Conservation (phyloP, 2,329 filamentous ascomycete species). For the Fusarium mundagurra region DNA sequence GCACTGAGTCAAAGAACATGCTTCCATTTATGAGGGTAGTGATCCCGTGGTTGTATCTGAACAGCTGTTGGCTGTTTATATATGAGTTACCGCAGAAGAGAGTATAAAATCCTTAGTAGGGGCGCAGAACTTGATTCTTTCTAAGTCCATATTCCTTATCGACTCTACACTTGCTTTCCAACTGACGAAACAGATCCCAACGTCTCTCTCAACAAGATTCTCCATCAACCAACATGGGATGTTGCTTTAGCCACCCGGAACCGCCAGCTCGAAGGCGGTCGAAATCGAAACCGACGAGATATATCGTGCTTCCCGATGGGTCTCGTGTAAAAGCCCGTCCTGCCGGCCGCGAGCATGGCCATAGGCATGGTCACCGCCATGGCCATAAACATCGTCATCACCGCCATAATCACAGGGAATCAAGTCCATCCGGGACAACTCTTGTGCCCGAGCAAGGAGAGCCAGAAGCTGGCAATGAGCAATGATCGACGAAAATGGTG, state of each 20-base stretch:
- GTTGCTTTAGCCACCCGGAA: slow-evolving; percentile 7
- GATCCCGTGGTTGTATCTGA: not conserved
- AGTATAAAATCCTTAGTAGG: not conserved
- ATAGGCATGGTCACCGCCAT: not conserved
- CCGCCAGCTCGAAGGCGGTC: not conserved
- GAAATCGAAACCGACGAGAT: not conserved
- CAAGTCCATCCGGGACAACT: not conserved
- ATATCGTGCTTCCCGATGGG: not conserved
- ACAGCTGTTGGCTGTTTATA: not conserved
- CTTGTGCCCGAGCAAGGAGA: not conserved
- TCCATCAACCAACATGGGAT: slow-evolving; percentile 3
- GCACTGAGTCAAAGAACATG: not conserved
- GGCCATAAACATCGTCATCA: not conserved
- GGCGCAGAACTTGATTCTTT: not conserved
- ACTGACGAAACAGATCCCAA: not conserved
- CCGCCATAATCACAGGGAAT: not conserved
- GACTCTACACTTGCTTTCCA: not conserved
- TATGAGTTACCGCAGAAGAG: not conserved
- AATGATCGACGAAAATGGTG: not conserved
- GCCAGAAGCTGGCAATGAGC: not conserved
- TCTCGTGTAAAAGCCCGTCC: not conserved
- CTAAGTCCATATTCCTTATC: not conserved
- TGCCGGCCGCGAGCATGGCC: not conserved
- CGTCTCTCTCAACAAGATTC: not conserved
- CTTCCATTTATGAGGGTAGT: not conserved